Evolutionary conservation across 2,329 filamentous ascomycete species (phyloP).

Genomic region (Dothidotthia symphoricarpi): DNA sequence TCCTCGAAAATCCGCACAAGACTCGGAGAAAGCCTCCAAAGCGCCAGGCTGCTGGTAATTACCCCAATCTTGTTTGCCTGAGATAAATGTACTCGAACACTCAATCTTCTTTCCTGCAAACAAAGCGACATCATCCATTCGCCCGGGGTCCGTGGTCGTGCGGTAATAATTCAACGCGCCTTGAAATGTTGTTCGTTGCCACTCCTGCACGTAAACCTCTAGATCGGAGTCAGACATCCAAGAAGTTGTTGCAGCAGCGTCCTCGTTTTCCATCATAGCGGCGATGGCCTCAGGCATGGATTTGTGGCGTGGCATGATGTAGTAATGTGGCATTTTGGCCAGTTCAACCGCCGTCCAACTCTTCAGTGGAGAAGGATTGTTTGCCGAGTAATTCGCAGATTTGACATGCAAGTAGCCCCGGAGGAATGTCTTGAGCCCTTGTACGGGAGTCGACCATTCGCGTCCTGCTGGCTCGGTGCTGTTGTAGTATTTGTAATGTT

Average conservation of each 20-base stretch:
- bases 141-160: constrained; percentile 53
- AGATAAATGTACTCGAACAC: constrained; percentile 62
- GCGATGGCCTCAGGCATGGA: constrained; percentile 61
- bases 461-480: constrained; percentile 49
- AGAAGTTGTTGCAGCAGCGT: constrained; percentile 44
- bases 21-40: constrained; percentile 56
- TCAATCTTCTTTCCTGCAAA: constrained; percentile 62
- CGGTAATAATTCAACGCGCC: constrained; percentile 68
- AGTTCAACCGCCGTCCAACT: constrained; percentile 59
- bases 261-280: constrained; percentile 55
- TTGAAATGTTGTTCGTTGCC: constrained; percentile 62
- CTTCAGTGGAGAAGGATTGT: constrained; percentile 54
- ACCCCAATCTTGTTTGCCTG: constrained; percentile 64
- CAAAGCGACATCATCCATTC: constrained; percentile 54
- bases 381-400: constrained; percentile 59
- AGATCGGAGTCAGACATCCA: constrained; percentile 63
- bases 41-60: constrained; percentile 66
- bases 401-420: constrained; percentile 69
- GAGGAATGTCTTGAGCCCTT: constrained; percentile 60
- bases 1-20: constrained; percentile 56
- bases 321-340: constrained; percentile 63
- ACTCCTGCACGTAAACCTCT: constrained; percentile 60
- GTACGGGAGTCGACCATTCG: constrained; percentile 50
- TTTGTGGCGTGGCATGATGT: constrained; percentile 60
- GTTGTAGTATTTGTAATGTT: constrained; percentile 71